Percentiles rank a stretch among this genome's conserved stretches.
These are phyloP conservation scores for Microascus cirrosus DNA, from an alignment of 2,329 filamentous ascomycete species.

Conservation along the genomic window DNA sequence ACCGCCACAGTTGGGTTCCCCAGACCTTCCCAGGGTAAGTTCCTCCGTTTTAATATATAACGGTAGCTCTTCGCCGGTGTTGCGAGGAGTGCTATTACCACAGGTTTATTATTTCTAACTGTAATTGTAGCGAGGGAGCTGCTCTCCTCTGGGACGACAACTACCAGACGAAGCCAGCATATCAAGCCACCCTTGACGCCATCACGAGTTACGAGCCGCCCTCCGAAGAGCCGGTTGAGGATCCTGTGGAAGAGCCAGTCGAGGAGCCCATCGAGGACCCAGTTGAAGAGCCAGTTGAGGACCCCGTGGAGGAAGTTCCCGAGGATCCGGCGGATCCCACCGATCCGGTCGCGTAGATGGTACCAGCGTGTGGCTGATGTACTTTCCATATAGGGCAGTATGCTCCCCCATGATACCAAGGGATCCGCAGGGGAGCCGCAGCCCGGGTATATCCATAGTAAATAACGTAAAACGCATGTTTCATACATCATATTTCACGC, in stretches of 20 bases:
- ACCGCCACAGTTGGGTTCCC: slow-evolving; percentile 14
- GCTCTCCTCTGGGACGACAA: slow-evolving; percentile 11
- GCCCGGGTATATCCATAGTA: too few species aligned
- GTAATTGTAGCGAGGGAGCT: background rate
- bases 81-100: too few species aligned
- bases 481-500: too few species aligned
- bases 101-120: background rate
- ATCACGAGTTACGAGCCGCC: slow-evolving; percentile 7
- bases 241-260: background rate
- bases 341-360: too few species aligned
- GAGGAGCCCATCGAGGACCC: background rate
- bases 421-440: too few species aligned
- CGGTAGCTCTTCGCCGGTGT: too few species aligned
- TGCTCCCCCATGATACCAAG: too few species aligned
- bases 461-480: too few species aligned
- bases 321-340: background rate
- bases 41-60: background rate
- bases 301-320: background rate
- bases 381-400: too few species aligned
- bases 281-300: background rate
- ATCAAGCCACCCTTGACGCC: slow-evolving; percentile 8
- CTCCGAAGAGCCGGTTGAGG: background rate
- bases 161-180: slow-evolving; percentile 12
- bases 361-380: too few species aligned
- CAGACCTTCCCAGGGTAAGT: slow-evolving; percentile 12